Conservation (phyloP, 2,329 filamentous ascomycete genomes). For the Tolypocladium nubicola region DNA sequence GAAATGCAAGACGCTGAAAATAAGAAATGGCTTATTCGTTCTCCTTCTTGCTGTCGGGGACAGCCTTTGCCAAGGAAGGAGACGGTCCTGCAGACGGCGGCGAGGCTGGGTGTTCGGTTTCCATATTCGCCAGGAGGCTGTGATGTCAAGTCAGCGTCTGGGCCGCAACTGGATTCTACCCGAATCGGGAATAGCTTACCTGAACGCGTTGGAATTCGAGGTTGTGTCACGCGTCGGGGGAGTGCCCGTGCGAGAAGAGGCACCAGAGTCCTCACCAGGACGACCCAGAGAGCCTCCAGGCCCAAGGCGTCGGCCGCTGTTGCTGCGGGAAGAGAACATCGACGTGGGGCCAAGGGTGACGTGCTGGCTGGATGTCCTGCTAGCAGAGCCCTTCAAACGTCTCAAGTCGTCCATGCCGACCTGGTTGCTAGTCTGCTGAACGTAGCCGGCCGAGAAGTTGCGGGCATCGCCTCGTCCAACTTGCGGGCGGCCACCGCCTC, state of each 20-base stretch:
- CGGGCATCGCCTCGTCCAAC: conserved; percentile 81
- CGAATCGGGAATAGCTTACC: conserved; percentile 47
- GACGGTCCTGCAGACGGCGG: conserved; percentile 60
- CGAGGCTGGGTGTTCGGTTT: conserved; percentile 53
- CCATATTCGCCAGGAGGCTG: conserved; percentile 51
- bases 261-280: conserved; percentile 72
- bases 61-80: conserved; percentile 53
- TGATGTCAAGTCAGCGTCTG: conserved; percentile 1
- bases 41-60: conserved; percentile 46
- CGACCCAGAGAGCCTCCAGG: conserved; percentile 63
- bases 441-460: conserved; percentile 65
- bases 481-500: conserved; percentile 57
- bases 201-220: conserved; percentile 82
- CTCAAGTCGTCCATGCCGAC: conserved; percentile 87
- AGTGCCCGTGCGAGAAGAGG: conserved; percentile 82
- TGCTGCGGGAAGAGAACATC: conserved; percentile 81
- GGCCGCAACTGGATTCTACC: conserved; percentile 1
- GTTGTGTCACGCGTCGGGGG: conserved; percentile 54
- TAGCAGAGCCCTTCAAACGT: conserved; percentile 58
- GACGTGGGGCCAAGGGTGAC: conserved; percentile 70
- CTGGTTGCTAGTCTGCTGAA: conserved; percentile 69
- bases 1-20: conserved; percentile 34
- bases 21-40: conserved; percentile 26
- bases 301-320: conserved; percentile 74
- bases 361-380: conserved; percentile 51